Evolutionary conservation across 1,284 basidiomycete genomes (phyloP), one percentile per base, ranked within the genome.

Genomic region (Entoloma clypeatum): DNA sequence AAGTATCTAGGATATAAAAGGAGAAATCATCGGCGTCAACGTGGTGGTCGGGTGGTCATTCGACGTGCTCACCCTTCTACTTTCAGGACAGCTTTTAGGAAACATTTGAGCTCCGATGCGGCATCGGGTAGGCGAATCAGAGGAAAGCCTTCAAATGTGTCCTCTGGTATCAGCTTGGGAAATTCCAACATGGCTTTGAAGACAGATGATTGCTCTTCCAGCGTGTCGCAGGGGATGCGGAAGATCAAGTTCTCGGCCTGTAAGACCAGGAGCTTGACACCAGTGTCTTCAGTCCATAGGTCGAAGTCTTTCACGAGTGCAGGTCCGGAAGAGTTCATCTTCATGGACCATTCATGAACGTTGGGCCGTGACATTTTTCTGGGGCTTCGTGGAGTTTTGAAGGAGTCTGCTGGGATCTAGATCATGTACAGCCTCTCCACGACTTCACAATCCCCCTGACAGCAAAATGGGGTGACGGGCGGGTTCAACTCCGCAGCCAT

Each of bases 61-160:
- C 16, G 16, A 30, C 14, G 16, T 26, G 14, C 6, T 22, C 10
- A 30, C 37, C 16, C 18, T 49, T 41, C 9, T 38, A 5, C 36
- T 23, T 39, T 11, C 10, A 41, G 13, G 5, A 44, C 43, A 26
- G 41, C 50, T 33, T 39, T 47, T 35, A 50, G 47, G 18, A 49
- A 50, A 24, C 18, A 31, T 7, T 27, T 37, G 8, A 47, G 27
- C 14, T 50, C 48, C 8, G 8, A 21, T 14, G 42, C 48, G 11
- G 48, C 28, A 44, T 49, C 48, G 8, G 33, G 44, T 24, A 50
- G 37, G 25, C 36, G 42, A 24, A 50, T 42, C 16, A 47, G 21
- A 11, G 44, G 34, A 25, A 32, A 47, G 11, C 17, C 36, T 7
- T 44, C 47, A 9, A 49, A n/a, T 13, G 16, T 34, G n/a, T 46